A percentile compares a stretch with the other conserved stretches of the same genome.
Conservation (phyloP, 148 eudicot species). For the Camellia sinensis region DNA sequence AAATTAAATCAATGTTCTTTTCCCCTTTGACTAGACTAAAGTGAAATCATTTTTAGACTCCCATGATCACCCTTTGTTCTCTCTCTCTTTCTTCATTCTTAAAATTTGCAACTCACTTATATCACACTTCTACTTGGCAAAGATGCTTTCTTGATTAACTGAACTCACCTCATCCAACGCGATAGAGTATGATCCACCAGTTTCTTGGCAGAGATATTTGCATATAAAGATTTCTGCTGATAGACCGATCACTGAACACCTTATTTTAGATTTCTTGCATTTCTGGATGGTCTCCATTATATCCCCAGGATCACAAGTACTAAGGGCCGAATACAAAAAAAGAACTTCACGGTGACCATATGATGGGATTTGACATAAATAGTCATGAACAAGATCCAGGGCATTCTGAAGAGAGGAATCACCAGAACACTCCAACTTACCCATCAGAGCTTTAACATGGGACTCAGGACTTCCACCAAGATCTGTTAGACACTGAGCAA, state of each 20-base stretch:
- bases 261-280: conserved; percentile 88
- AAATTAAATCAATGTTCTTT: background rate
- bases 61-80: background rate
- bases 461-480: conserved; percentile 99
- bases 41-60: background rate
- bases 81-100: background rate
- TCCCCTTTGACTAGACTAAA: background rate
- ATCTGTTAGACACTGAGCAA: conserved; percentile 77
- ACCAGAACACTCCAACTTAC: conserved; percentile 87
- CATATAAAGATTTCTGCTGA: conserved; percentile 93
- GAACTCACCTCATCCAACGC: conserved; percentile 90
- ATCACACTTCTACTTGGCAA: background rate
- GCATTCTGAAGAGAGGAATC: conserved; percentile 92
- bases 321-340: conserved; percentile 77
- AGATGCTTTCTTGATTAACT: conserved; percentile 8
- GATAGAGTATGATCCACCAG: conserved; percentile 81
- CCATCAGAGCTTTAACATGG: conserved; percentile 85
- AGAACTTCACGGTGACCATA: conserved; percentile 96
- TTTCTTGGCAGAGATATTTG: conserved; percentile 85
- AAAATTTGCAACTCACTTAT: background rate
- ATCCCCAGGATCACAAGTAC: conserved; percentile 98
- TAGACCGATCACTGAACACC: conserved; percentile 87
- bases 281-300: conserved; percentile 78
- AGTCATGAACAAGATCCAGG: conserved; percentile 75
- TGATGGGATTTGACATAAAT: conserved; percentile 71